Conservation (phyloP, 2,329 filamentous ascomycete genomes). For the Phialocephala sp. region DNA sequence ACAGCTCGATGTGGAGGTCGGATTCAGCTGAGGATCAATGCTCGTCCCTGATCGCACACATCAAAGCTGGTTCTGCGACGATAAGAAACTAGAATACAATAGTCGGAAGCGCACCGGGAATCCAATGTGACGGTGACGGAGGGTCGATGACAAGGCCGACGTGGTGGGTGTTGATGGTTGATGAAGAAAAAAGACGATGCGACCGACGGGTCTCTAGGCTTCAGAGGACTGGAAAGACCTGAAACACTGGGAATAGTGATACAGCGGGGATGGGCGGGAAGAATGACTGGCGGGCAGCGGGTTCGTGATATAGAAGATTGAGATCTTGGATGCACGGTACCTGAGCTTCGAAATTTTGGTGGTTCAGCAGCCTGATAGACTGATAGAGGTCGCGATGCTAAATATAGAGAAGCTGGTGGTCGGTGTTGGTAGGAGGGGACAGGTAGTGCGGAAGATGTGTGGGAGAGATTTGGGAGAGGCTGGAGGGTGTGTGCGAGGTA, state of each 20-base stretch:
- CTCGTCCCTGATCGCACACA: constrained; percentile 30
- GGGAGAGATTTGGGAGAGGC: constrained; percentile 1
- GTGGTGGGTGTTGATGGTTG: constrained; percentile 5
- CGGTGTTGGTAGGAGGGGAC: constrained; percentile 12
- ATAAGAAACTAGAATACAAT: constrained; percentile 29
- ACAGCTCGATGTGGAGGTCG: constrained; percentile 28
- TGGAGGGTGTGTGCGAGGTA: constrained; percentile 3
- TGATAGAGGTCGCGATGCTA: constrained; percentile 40
- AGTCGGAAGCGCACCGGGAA: background rate
- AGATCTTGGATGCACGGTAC: constrained; percentile 22
- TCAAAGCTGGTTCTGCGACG: constrained; percentile 20
- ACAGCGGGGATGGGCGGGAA: constrained; percentile 27
- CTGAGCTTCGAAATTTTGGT: constrained; percentile 24
- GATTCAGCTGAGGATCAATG: constrained; percentile 27
- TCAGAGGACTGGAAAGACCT: background rate
- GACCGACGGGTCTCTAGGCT: constrained; percentile 10
- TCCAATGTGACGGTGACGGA: background rate
- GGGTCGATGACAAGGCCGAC: constrained; percentile 6
- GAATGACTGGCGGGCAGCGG: constrained; percentile 15
- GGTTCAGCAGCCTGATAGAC: constrained; percentile 33
- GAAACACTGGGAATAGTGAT: constrained; percentile 32
- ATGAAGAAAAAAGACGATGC: constrained; percentile 17
- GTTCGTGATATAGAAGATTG: constrained; percentile 30
- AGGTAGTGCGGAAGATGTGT: constrained; percentile 10
- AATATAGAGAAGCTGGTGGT: constrained; percentile 38